Evolutionary conservation across 371 early-diverging fungal genomes (phyloP).

Genomic region (Mortierella sp.): DNA sequence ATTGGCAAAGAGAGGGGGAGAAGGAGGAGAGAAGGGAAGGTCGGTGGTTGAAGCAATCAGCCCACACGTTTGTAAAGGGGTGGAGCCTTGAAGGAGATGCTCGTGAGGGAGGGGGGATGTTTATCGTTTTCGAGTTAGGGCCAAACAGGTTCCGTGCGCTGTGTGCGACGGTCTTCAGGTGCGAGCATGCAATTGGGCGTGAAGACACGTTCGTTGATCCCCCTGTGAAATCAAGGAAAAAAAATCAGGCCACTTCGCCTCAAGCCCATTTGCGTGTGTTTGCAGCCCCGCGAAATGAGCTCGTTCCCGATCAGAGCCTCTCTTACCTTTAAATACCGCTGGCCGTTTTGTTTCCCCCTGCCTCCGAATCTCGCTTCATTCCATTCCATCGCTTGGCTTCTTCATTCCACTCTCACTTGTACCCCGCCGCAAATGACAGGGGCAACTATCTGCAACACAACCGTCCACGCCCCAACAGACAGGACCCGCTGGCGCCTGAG

Average conservation of each 20-base stretch:
- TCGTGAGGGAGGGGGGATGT: no score
- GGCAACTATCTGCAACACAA: constrained; percentile 5
- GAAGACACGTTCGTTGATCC: background rate
- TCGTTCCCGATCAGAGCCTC: background rate
- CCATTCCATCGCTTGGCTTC: background rate
- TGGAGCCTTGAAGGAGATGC: background rate
- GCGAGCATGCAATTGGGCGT: background rate
- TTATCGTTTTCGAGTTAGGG: background rate
- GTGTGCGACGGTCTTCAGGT: background rate
- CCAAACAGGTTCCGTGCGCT: constrained; percentile 9
- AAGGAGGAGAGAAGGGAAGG: background rate
- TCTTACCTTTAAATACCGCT: background rate
- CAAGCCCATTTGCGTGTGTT: no score
- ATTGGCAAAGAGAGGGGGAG: background rate
- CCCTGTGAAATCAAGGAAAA: background rate
- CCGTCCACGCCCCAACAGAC: constrained; percentile 67
- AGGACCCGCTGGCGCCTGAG: constrained; percentile 83
- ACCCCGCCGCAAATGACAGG: constrained; percentile 28
- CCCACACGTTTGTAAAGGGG: background rate
- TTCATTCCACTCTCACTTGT: constrained; percentile 3
- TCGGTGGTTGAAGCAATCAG: background rate
- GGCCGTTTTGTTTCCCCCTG: background rate
- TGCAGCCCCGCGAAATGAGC: background rate
- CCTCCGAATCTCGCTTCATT: background rate
- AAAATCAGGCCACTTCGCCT: constrained; percentile 47